Percentiles rank a stretch among this genome's conserved stretches.
These are phyloP conservation scores for Leccinum subgranulosum DNA, from an alignment of 768 basidiomycete species.

Conservation along the genomic window DNA sequence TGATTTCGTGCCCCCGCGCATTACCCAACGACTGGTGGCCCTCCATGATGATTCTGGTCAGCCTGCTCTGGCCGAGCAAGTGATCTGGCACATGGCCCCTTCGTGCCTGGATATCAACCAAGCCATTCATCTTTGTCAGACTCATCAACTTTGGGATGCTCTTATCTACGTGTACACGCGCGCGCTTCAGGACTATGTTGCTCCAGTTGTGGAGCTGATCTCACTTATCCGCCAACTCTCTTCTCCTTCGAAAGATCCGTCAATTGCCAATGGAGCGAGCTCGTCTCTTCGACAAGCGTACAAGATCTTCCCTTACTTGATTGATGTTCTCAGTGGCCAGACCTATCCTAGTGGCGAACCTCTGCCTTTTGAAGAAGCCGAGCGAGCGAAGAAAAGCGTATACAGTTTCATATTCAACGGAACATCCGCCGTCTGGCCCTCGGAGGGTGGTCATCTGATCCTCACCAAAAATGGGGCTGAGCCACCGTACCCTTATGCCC, in stretches of 20 bases:
- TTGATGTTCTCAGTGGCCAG: slow-evolving; percentile 74
- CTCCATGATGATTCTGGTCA: slow-evolving; percentile 70
- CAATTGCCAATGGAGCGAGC: slow-evolving; percentile 3
- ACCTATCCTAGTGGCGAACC: slow-evolving; percentile 84
- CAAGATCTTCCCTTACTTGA: slow-evolving; percentile 89
- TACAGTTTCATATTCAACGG: slow-evolving; percentile 87
- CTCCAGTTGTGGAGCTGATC: slow-evolving; percentile 84
- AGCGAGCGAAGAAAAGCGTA: slow-evolving; percentile 65
- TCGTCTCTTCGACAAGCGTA: slow-evolving; percentile 66
- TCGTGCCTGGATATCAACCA: slow-evolving; percentile 90
- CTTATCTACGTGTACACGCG: slow-evolving; percentile 92
- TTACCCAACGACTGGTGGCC: slow-evolving; percentile 80
- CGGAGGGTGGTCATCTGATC: slow-evolving; percentile 67
- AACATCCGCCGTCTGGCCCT: slow-evolving; percentile 77
- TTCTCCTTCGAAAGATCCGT: background rate
- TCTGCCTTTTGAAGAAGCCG: slow-evolving; percentile 60
- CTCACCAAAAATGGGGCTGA: slow-evolving; percentile 72
- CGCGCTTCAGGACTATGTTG: slow-evolving; percentile 83
- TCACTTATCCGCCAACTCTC: slow-evolving; percentile 58
- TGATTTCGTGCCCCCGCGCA: slow-evolving; percentile 74
- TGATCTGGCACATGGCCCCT: slow-evolving; percentile 97
- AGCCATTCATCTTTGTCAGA: slow-evolving; percentile 81
- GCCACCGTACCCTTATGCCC: slow-evolving; percentile 87
- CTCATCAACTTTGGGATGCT: slow-evolving; percentile 84
- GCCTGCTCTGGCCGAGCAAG: slow-evolving; percentile 74